Evolutionary conservation across 768 basidiomycete species (phyloP), one percentile per base, ranked within the genome.

Genomic region (Hypholoma sublateritium): DNA sequence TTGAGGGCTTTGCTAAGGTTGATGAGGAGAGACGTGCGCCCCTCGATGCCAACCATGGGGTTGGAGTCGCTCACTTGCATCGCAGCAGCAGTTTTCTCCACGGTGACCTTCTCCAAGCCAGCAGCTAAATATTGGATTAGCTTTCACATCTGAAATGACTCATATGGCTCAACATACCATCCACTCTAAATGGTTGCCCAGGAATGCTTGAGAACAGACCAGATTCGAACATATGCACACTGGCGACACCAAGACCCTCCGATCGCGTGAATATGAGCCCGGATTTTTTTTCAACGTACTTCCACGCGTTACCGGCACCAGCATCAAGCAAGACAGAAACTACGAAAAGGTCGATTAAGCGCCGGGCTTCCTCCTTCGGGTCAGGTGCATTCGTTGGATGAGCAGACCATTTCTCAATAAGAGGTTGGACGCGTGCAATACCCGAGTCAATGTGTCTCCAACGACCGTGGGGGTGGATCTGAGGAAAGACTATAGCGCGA

Each of bases 281-380:
- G 0, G 82, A 80, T 0, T 68, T 73, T 5, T 78, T 69, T 56
- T 95, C 94, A 6, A 73, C 77, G 70, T 89, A 98, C 11, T 70
- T 71, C 95, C 95, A 98, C 1, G 73, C 65, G 55, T 83, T 87
- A 0, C 95, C 96, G 0, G 95, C 96, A 1, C 95, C 95, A 0
- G 95, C 96, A 64, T 98, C 96, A 35, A 99, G 84, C 13, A 98
- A 80, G 7, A 98, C 96, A 11, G 93, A 94, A 28, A 93, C 89
- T 21, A 88, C 75, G 74, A 95, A 95, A 39, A 97, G 83, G 72
- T 98, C 96, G 68, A 98, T 79, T 34, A 93, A 77, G 1, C 93
- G 82, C 56, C 86, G 84, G 50, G 86, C 81, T 42, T 82, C 80
- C 65, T 95, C 87, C 52, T 77, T 82, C 1, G 66, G 57, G 62